Evolutionary conservation across 768 basidiomycete genomes (phyloP).

Genomic region (Trametes cubensis): DNA sequence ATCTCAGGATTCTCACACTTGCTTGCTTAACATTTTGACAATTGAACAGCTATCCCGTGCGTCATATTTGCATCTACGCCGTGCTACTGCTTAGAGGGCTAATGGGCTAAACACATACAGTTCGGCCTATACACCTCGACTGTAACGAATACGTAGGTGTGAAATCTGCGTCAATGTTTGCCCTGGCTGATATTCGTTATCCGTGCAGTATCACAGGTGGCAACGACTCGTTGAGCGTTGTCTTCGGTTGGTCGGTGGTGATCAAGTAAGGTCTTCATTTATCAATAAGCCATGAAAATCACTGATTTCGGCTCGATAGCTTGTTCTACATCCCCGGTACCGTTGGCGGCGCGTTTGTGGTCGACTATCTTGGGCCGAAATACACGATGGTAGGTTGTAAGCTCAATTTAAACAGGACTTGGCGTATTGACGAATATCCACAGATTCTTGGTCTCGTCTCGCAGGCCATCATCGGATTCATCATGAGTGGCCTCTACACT

Average conservation of each 20-base stretch:
- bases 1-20: not conserved
- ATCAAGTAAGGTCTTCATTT: slow-evolving; percentile 60
- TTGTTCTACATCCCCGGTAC: slow-evolving; percentile 75
- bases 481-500: slow-evolving; percentile 83
- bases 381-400: slow-evolving; percentile 59
- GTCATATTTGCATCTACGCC: not conserved
- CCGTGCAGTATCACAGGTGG: slow-evolving; percentile 58
- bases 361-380: slow-evolving; percentile 78
- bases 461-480: slow-evolving; percentile 80
- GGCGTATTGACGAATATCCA: not conserved
- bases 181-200: slow-evolving; percentile 3
- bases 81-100: not conserved
- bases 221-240: slow-evolving; percentile 51
- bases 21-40: not conserved
- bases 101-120: slow-evolving; percentile 35
- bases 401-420: not conserved
- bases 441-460: slow-evolving; percentile 68
- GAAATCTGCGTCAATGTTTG: not conserved
- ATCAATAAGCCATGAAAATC: slow-evolving; percentile 36
- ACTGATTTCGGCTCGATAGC: slow-evolving; percentile 34
- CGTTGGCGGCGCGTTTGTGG: slow-evolving; percentile 70
- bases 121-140: slow-evolving; percentile 84
- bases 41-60: slow-evolving; percentile 10
- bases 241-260: slow-evolving; percentile 85
- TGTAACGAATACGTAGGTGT: slow-evolving; percentile 61